Base-by-base conservation (phyloP, 129 eudicot genomes). In the Flaveria trinervia region DNA sequence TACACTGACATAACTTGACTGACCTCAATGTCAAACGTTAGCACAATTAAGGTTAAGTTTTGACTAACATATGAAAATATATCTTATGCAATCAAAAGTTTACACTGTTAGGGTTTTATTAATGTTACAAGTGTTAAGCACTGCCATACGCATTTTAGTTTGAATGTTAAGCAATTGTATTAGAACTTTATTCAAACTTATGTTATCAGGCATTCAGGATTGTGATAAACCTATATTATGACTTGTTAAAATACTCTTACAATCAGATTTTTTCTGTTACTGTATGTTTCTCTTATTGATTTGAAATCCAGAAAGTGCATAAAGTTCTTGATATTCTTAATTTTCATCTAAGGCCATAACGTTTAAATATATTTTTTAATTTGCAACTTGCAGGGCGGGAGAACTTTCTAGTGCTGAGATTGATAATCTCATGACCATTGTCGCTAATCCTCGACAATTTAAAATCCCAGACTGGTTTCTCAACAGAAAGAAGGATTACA, bases 401-500 rank as follows among this genome's bases (percentile, higher is more conserved):
- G 71, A 66, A 41, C 71, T 66, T 36, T 66, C 71, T 2, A 66
- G 28, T 41, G 71, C 71, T 9, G 71, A 66, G 51, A 66, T 66
- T 3, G 71, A 66, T 9, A 66, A 66, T 39, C 51, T 66, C 26
- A 66, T 66, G 71, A 66, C 71, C 9, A 66, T 66, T 9, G 71
- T 66, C 3, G 71, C 71, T 7, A 66, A 66, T 17, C 71, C 71
- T 0, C 71, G 71, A 41, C 71, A 66, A 11, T 66, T 66, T 18
- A 66, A 66, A 17, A 66, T 66, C 51, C 71, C 71, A n/a, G 71
- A 66, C 16, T 66, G 71, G 71, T 66, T 66, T 39, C 51, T 66
- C 3, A 66, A 66, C 51, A 66, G 71, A 28, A 62, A 62, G 68
- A 62, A 62, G 11, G 68, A 62, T 28, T 62, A 62, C 68, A 62